These are phyloP conservation scores for Myrica gale DNA, from an alignment of 306 rosid genomes.

Conservation along the genomic window DNA sequence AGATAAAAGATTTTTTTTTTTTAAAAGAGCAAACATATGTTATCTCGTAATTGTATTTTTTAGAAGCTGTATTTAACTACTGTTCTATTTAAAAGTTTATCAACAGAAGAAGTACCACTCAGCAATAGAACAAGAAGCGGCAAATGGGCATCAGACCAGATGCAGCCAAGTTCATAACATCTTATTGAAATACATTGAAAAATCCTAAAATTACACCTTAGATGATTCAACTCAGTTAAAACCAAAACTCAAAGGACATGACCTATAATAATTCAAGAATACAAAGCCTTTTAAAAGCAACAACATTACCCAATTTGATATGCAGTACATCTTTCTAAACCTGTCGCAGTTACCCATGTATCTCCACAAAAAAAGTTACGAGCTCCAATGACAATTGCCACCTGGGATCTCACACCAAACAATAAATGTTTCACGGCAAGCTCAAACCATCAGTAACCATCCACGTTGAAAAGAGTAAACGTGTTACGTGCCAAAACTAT, in stretches of 20 bases:
- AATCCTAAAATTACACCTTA: constrained; percentile 2
- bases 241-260: background rate
- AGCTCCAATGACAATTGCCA: constrained; percentile 92
- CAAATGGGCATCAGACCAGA: background rate
- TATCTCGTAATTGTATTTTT: background rate
- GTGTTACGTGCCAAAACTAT: constrained; percentile 16
- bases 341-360: constrained; percentile 84
- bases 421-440: constrained; percentile 28
- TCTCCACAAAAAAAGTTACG: constrained; percentile 95
- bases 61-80: background rate
- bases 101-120: background rate
- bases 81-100: no score
- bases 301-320: constrained; percentile 92
- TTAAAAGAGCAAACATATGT: no score
- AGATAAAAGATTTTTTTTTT: background rate
- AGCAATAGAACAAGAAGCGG: background rate
- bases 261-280: background rate
- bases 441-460: constrained; percentile 15
- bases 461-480: constrained; percentile 16
- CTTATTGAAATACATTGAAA: background rate
- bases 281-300: constrained; percentile 5
- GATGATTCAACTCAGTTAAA: background rate
- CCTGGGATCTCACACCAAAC: constrained; percentile 44
- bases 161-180: background rate
- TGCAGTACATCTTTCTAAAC: constrained; percentile 82